Evolutionary conservation across 805 yeast species (phyloP), one percentile per base, ranked within the genome.

Genomic region (Metschnikowia vanudenii): DNA sequence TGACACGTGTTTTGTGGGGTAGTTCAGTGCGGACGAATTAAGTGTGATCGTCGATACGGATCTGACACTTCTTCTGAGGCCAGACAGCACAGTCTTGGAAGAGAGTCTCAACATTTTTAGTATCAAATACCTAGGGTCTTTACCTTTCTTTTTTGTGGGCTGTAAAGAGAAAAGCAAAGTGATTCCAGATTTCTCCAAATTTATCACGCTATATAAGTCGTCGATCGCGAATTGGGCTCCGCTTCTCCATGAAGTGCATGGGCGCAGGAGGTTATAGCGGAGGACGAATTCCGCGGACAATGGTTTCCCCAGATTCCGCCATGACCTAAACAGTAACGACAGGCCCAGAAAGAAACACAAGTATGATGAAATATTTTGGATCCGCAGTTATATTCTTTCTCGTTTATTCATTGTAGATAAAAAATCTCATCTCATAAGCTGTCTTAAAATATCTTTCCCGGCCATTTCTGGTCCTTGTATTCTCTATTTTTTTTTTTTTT

Each of bases 1-100:
- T 10, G 51, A 45, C 8, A 65, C 51, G 57, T 76, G 81, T 13
- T 61, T 59, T 43, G 64, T 69, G 57, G 81, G 80, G 68, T 57
- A 77, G 8, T 50, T 41, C 16, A 58, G 56, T 16, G 63, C 47
- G 20, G 73, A 65, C 14, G 76, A 65, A 26, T 65, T 64, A 31
- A 54, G 58, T 10, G 47, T 39, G 41, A 53, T 36, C 17, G 56
- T 50, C 33, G 56, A 39, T n/a, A 48, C 39, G 31, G 32, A 29
- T 12, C 56, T 29, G 41, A 39, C 24, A 14, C 35, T 40, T 17
- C 42, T 41, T 30, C 46, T 43, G 14, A 38, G 26, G 29, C 47
- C 45, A 13, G 41, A 33, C 19, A 37, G 28, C 22, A 37, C 43
- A n/a, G 56, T 22, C 33, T 36, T 47, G 18, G 49, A 33, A 30